Base-by-base conservation (phyloP, 345 rosid genomes). In the Rhodomyrtus tomentosa region DNA sequence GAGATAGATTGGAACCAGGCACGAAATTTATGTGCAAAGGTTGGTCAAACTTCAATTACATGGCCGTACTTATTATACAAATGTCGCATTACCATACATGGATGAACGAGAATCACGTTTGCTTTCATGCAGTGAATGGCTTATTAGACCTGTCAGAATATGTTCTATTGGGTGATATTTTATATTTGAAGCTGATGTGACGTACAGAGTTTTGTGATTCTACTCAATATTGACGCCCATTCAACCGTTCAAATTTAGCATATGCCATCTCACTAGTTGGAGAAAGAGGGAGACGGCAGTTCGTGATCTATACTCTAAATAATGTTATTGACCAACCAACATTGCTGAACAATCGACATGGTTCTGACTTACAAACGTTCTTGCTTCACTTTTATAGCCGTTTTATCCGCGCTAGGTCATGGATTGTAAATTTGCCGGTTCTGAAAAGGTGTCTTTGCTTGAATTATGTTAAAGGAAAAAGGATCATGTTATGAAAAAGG, bases 11-110 rank as follows among this genome's bases (percentile, higher is more conserved):
- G 99, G 99, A 92, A 93, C 87, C 83, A 87, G 84, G 98, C 98
- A 13, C 96, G 99, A 80, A 95, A 89, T 89, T 89, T 87, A 73
- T 95, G 99, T 91, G 99, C 99, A 59, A 94, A 95, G 99, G 99
- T 95, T 83, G 25, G 97, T 93, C 48, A 81, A 83, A 68, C 62
- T 72, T 59, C 68, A 81, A 54, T 85, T 50, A 49, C 82, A 36
- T 36, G 45, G 13, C 21, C 14, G 22, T 68, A 68, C 45, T 36
- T 68, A 68, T 68, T 68, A 9, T 0, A 10, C 45, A 68, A 18
- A 68, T 36, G 24, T 36, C 10, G 45, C 79, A 68, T 68, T 68
- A 25, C 45, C 13, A 18, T 45, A 36, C 25, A 36, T 68, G 45
- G 79, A 36, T 68, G 45, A 68, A 68, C 0, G 1, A 18, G 79